A percentile compares a stretch with the other conserved stretches of the same genome.
phyloP scores from a whole-genome alignment of 768 basidiomycete species.

The Termitomyces sp. region DNA sequence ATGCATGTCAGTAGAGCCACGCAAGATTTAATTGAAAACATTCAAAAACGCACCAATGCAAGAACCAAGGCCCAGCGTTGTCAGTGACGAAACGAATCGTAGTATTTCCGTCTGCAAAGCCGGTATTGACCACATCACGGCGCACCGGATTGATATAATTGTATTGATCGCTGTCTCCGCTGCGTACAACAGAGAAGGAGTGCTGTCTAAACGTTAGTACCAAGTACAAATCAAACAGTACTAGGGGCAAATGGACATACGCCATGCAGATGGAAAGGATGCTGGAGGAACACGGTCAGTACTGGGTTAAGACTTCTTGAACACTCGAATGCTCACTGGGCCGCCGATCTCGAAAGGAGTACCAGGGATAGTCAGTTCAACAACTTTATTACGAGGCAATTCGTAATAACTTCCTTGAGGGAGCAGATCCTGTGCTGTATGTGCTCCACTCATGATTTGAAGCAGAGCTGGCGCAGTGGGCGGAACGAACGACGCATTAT shows the following conservation, averaged over 20 bases:
- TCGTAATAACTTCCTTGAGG: constrained; percentile 40
- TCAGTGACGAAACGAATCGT: constrained; percentile 33
- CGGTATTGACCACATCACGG: constrained; percentile 51
- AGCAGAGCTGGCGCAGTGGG: constrained; percentile 43
- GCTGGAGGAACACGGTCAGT: neutral
- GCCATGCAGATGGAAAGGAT: constrained; percentile 18
- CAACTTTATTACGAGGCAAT: constrained; percentile 42
- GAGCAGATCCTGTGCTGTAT: constrained; percentile 38
- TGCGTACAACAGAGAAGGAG: constrained; percentile 37
- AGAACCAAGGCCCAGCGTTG: constrained; percentile 15
- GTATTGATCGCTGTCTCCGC: constrained; percentile 27
- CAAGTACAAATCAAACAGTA: neutral
- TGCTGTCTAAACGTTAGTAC: constrained; percentile 4
- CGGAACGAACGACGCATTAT: constrained; percentile 29
- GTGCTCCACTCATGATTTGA: constrained; percentile 48
- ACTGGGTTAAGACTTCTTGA: no score
- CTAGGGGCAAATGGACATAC: constrained; percentile 1
- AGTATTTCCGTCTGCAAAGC: constrained; percentile 25
- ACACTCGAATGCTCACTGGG: constrained; percentile 24
- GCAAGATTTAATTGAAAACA: neutral
- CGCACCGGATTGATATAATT: constrained; percentile 25
- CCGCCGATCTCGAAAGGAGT: constrained; percentile 25
- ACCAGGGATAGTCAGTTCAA: constrained; percentile 47
- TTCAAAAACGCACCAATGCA: constrained; percentile 28
- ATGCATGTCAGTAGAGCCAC: neutral